Evolutionary conservation across 176 grass and related monocot genomes (phyloP), one percentile per base, ranked within the genome.

Genomic region (Carex cristatella): DNA sequence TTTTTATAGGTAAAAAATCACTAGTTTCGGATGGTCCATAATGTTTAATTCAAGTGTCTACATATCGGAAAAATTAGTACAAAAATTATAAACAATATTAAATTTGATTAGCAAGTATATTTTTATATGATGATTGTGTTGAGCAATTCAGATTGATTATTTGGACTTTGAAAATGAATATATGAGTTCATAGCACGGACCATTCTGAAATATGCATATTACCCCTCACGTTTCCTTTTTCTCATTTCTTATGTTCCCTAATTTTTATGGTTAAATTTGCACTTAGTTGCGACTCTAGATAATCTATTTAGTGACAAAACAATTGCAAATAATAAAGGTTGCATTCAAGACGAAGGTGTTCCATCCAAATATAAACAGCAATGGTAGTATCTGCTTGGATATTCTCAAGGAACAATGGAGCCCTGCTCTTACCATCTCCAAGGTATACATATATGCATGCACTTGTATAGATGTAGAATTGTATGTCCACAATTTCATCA

Each of bases 351-450:
- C 84, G 32, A 86, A 86, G 55, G 84, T 86, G 54, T 86, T 86
- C 54, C 84, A 86, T 86, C 84, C 84, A 16, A 86, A 86, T 31
- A 86, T 86, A 77, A 86, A 86, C 54, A 86, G 84, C 69, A 86
- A 86, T 9, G 84, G 84, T 7, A 86, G 84, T 33, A 86, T 86
- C 58, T 86, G 84, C 44, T 79, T 86, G 69, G 84, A 86, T 86
- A 86, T 86, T 79, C 84, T 86, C 2, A 86, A 86, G 58, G 84
- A 86, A 86, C 84, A 86, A 86, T 86, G 84, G 84, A 86, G 84
- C 68, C 84, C 84, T 42, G 84, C 84, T 76, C 73, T 86, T 63
- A 86, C 84, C 35, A 86, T 86, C 60, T 86, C 84, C 18, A 86
- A 86, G 84, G 84, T 86, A 83, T 30, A 73, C 51, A 44, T 58